Evolutionary conservation across 2,329 filamentous ascomycete genomes (phyloP).

Genomic region (Sclerotinia nivalis): DNA sequence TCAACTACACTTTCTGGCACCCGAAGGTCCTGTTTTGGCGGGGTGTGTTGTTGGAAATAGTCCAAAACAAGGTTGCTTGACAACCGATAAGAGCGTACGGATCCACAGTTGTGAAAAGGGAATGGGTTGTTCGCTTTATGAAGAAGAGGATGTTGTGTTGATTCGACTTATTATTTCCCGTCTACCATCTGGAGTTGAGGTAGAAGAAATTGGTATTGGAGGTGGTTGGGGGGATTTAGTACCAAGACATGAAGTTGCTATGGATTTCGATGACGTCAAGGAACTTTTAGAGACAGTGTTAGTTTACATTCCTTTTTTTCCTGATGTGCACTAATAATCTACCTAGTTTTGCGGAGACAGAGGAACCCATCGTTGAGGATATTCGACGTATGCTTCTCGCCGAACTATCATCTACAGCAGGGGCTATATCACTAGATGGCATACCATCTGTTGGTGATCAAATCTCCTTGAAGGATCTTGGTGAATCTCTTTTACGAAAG

Average conservation of each 20-base stretch:
- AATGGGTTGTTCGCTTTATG: conserved; percentile 56
- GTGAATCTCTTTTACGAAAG: conserved; percentile 33
- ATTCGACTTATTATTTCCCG: conserved; percentile 78
- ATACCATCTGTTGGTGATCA: conserved; percentile 29
- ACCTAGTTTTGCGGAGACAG: conserved; percentile 32
- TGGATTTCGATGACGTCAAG: conserved; percentile 6
- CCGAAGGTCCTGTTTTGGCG: conserved; percentile 67
- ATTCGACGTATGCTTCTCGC: conserved; percentile 34
- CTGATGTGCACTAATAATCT: conserved; percentile 11
- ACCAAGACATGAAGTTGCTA: conserved; percentile 5
- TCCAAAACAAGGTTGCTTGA: conserved; percentile 70
- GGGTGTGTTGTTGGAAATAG: conserved; percentile 77
- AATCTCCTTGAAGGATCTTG: conserved; percentile 33
- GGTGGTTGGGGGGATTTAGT: conserved; percentile 77
- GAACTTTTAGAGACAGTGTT: conserved; percentile 12
- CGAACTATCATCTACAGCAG: conserved; percentile 31
- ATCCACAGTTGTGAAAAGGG: conserved; percentile 87
- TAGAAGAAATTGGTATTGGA: conserved; percentile 74
- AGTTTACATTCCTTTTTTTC: background rate
- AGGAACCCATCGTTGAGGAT: conserved; percentile 42
- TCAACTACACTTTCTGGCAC: conserved; percentile 44
- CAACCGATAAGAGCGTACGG: conserved; percentile 58
- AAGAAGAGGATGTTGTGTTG: conserved; percentile 58
- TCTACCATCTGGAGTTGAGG: conserved; percentile 57
- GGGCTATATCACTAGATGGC: conserved; percentile 35